Base-by-base conservation (phyloP, 1,139 yeast species). In the Trichomonascaceae sp. region DNA sequence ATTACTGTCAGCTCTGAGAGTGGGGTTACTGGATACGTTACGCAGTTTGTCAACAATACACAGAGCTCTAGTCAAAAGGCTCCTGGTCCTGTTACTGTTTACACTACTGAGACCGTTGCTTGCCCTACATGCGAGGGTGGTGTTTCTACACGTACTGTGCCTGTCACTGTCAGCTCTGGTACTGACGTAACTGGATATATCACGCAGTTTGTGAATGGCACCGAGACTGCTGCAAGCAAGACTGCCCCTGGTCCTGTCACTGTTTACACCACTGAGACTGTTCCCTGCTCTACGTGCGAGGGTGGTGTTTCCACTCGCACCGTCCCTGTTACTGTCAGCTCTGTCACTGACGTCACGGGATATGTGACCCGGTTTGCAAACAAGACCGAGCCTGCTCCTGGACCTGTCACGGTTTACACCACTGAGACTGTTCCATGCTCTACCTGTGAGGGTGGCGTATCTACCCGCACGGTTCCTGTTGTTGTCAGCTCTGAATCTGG, bases 51-150 rank as follows among this genome's bases (percentile, higher is more conserved):
- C n/a, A n/a, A n/a, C n/a, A n/a, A n/a, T n/a, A n/a, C n/a, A n/a
- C n/a, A n/a, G n/a, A n/a, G n/a, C n/a, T n/a, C n/a, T n/a, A n/a
- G n/a, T n/a, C n/a, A n/a, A n/a, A n/a, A n/a, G n/a, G n/a, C n/a
- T n/a, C n/a, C n/a, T n/a, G n/a, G n/a, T n/a, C n/a, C n/a, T n/a
- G n/a, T n/a, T n/a, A n/a, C n/a, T n/a, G 14, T 26, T 13, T 33
- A 28, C 17, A 29, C 30, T 5, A 38, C 41, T 5, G 30, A 25
- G 13, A 35, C 39, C 16, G 32, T 34, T 18, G 36, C 40, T 3
- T 37, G 39, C 18, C 9, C 34, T 2, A 27, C 33, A 3, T 32
- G 27, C 29, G 11, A 31, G 8, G 36, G 37, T 16, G 35, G 40
- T 18, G 26, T 27, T 4, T 26, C 28, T 13, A 18, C 29, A 5